Evolutionary conservation across 2,329 filamentous ascomycete genomes (phyloP), one percentile per base, ranked within the genome.

Genomic region (Aspergillus unguis): DNA sequence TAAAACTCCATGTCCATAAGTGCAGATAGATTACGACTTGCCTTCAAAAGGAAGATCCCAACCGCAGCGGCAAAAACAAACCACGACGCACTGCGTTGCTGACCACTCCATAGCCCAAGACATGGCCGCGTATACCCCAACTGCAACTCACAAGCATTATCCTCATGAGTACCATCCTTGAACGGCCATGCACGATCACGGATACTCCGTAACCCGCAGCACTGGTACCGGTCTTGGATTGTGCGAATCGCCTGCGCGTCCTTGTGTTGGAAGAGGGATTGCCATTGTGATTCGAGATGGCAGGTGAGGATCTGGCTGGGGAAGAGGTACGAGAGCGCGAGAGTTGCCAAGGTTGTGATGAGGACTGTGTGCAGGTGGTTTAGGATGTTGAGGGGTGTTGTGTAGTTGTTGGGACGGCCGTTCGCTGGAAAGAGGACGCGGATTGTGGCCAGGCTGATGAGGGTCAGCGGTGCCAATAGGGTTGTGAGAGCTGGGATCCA

Each of bases 161-260:
- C 67, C 2, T 59, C 63, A 26, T 71, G 59, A 6, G 48, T 52
- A 0, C 48, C 51, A 31, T 68, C 65, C 40, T 70, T 71, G 53
- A 73, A 72, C 1, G 70, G 70, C 70, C 70, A 73, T 2, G 70
- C 67, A 11, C 67, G 58, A 46, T 73, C 70, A 50, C 59, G 67
- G n/a, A 64, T 59, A 37, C 69, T 71, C 32, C 68, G 59, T 6
- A 69, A 55, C 2, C 70, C 70, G 37, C 70, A 73, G 45, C 70
- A 72, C 36, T 58, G 66, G 26, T 70, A 57, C 3, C 50, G 48
- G 42, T 66, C 65, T 49, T 73, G 68, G 46, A 71, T 71, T 2
- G 62, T 43, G 23, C 70, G 65, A 35, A 72, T 67, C 5, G 64
- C 61, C 3, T 55, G 48, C 4, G 62, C 61, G 32, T 71, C 54